These are phyloP conservation scores for Lathyrus aphaca DNA, from an alignment of 306 rosid species.

Conservation along the genomic window DNA sequence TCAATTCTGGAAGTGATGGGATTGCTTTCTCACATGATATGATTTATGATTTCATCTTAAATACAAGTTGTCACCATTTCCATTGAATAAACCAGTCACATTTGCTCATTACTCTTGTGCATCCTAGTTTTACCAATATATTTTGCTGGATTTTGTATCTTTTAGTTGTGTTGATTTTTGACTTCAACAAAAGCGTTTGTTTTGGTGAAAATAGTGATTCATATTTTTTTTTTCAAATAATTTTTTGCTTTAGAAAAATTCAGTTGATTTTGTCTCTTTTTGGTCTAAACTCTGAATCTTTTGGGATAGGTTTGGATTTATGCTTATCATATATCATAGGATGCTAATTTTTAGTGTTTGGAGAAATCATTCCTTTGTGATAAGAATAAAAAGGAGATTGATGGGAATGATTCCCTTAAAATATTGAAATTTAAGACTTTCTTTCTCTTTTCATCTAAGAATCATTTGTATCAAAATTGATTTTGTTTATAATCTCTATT, in stretches of 20 bases:
- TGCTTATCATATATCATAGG: too few relatives aligned
- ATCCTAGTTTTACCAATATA: slow-evolving; percentile 14
- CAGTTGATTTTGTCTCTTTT: not conserved
- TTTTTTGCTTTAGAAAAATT: not conserved
- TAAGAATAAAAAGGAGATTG: too few relatives aligned
- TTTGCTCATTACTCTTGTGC: slow-evolving; percentile 25
- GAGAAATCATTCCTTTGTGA: too few relatives aligned
- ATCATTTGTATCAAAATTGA: not conserved
- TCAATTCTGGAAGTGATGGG: slow-evolving; percentile 34
- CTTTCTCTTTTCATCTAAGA: too few relatives aligned
- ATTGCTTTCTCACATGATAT: slow-evolving; percentile 40
- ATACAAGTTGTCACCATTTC: slow-evolving; percentile 26
- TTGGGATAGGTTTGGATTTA: too few relatives aligned
- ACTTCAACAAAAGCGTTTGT: too few relatives aligned
- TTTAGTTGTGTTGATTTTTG: too few relatives aligned
- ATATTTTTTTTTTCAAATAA: not conserved
- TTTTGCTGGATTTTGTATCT: slow-evolving; percentile 1
- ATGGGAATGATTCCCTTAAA: too few relatives aligned
- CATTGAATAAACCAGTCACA: slow-evolving; percentile 35
- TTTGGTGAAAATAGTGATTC: too few relatives aligned
- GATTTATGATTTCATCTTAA: slow-evolving; percentile 41
- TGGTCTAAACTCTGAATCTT: too few relatives aligned
- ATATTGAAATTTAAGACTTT: too few relatives aligned
- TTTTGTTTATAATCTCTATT: not conserved
- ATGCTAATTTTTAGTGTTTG: too few relatives aligned